A percentile compares a stretch with the other conserved stretches of the same genome.
Evolutionary conservation across 768 basidiomycete genomes (phyloP).

Genomic region (Boletus coccyginus): DNA sequence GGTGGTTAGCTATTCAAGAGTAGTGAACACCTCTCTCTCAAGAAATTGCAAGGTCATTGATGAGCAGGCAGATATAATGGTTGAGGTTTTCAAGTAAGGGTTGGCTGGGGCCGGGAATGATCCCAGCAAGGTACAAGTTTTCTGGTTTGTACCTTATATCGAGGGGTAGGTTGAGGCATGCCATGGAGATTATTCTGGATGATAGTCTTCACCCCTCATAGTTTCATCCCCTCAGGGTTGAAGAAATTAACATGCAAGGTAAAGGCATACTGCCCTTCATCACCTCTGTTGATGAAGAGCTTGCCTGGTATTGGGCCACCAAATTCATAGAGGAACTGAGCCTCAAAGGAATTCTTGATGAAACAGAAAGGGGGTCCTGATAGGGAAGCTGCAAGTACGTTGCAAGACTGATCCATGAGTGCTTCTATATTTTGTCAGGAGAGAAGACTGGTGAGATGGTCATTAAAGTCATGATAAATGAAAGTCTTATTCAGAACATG

Average conservation of each 20-base stretch:
- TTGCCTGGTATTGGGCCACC: slow-evolving; percentile 15
- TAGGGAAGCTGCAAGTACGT: neutral
- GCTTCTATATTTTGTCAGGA: neutral
- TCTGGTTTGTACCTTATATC: slow-evolving; percentile 33
- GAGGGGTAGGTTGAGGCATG: slow-evolving; percentile 33
- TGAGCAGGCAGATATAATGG: slow-evolving; percentile 32
- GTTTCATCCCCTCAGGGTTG: slow-evolving; percentile 31
- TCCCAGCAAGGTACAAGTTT: slow-evolving; percentile 38
- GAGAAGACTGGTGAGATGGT: slow-evolving; percentile 1
- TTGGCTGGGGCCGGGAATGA: slow-evolving; percentile 38
- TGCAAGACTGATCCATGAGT: neutral
- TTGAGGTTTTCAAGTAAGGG: slow-evolving; percentile 34
- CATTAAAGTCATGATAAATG: slow-evolving; percentile 1
- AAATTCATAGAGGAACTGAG: slow-evolving; percentile 28
- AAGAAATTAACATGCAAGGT: slow-evolving; percentile 35
- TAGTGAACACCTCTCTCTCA: slow-evolving; percentile 33
- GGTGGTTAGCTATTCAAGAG: slow-evolving; percentile 12
- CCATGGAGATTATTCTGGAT: slow-evolving; percentile 11
- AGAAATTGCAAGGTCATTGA: slow-evolving; percentile 30
- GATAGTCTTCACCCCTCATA: slow-evolving; percentile 27
- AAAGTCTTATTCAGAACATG: neutral
- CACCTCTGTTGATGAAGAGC: slow-evolving; percentile 9
- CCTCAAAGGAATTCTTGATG: slow-evolving; percentile 10
- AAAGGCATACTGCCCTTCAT: slow-evolving; percentile 31
- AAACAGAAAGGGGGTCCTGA: neutral